Conservation (phyloP, 164 flowering plant genomes). For the Annona cherimola region DNA sequence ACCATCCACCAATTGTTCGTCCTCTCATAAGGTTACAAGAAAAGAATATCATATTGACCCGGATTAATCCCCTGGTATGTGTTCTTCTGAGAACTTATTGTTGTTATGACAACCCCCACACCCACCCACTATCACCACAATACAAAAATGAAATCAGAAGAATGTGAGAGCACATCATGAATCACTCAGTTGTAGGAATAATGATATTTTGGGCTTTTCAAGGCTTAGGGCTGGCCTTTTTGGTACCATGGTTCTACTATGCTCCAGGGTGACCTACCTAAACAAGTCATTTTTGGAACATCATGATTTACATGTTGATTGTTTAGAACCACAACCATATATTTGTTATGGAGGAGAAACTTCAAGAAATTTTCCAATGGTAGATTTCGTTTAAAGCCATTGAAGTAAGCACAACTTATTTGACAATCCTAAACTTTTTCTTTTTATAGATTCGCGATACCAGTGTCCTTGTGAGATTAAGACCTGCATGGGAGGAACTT, state of each 20-base stretch:
- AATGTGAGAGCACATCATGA: no score
- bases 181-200: no score
- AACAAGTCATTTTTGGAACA: no score
- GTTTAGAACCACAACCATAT: no score
- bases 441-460: conserved; percentile 86
- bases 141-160: not conserved
- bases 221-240: not conserved
- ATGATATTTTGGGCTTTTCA: not conserved
- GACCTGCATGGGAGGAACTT: conserved; percentile 99
- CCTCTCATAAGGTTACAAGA: conserved; percentile 88
- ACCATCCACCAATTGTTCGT: conserved; percentile 70
- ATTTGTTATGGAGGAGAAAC: not conserved
- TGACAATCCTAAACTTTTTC: conserved; percentile 8
- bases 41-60: conserved; percentile 85
- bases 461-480: conserved; percentile 98
- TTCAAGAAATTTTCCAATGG: not conserved
- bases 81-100: not conserved
- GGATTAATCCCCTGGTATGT: conserved; percentile 89
- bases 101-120: not conserved
- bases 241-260: no score
- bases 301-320: no score
- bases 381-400: not conserved
- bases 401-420: not conserved
- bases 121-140: not conserved
- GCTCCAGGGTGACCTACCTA: no score